Evolutionary conservation across 176 grass and related monocot species (phyloP).

Genomic region (Melocanna baccifera): DNA sequence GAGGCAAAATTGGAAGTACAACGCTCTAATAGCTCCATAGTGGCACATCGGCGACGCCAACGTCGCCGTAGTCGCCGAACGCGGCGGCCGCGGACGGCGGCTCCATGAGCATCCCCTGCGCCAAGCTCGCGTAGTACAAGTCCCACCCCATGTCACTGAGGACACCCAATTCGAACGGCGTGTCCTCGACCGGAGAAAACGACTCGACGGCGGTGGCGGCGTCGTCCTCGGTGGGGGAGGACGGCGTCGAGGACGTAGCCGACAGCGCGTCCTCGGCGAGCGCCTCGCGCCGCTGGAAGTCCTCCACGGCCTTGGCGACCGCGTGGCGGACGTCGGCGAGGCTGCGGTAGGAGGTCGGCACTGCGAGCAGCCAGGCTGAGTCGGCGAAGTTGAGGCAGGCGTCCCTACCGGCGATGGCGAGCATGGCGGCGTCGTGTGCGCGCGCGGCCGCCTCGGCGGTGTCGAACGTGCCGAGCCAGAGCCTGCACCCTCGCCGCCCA

Average conservation of each 20-base stretch:
- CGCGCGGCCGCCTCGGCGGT: conserved; percentile 60
- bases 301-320: conserved; percentile 44
- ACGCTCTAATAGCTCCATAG: conserved; percentile 44
- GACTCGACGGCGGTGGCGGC: not conserved
- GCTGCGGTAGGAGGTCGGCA: conserved; percentile 25
- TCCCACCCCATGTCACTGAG: conserved; percentile 51
- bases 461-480: conserved; percentile 86
- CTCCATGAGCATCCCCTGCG: conserved; percentile 55
- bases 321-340: conserved; percentile 48
- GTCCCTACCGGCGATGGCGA: conserved; percentile 34
- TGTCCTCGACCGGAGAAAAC: not conserved
- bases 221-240: not conserved
- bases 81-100: not conserved
- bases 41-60: not conserved
- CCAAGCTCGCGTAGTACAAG: conserved; percentile 69
- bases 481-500: conserved; percentile 35
- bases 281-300: conserved; percentile 11
- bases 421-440: conserved; percentile 64
- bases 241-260: not conserved
- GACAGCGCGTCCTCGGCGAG: not conserved
- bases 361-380: conserved; percentile 43
- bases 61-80: conserved; percentile 22
- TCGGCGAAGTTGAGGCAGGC: conserved; percentile 72
- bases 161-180: conserved; percentile 26
- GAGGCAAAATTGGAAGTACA: not conserved